Evolutionary conservation across 768 basidiomycete genomes (phyloP), one percentile per base, ranked within the genome.

Genomic region (Pleurotus giganteus): DNA sequence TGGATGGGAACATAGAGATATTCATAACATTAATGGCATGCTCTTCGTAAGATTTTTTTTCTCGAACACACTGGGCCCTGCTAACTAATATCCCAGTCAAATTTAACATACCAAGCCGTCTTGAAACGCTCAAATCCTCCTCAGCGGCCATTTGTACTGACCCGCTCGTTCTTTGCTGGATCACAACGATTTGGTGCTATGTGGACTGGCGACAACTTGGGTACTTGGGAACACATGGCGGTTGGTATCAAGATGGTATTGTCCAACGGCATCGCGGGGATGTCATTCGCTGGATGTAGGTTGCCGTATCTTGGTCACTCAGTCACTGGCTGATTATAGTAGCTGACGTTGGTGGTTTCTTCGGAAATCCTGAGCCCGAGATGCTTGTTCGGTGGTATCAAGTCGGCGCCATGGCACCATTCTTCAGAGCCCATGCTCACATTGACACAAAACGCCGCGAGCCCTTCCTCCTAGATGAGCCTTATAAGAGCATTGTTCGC

Each of bases 261-360:
- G 29, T 79, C 91, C 9, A 89, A 91, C 63, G 85, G 86, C 37
- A 85, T 99, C 42, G 93, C 83, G 6, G 96, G 97, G 19, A 89
- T 98, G 84, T 81, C 86, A 26, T 99, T 95, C 67, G 77, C 84
- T 21, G 97, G 97, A 60, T 88, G 95, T 97, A 67, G 65, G 94
- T 74, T 2, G 11, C 41, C 28, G 24, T 45, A 34, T 44, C 12
- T 55, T 31, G n/a, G 17, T 36, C 4, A 42, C 34, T 27, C 26
- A 11, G 26, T 32, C 34, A 58, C 21, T 54, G 17, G 43, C 45
- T 57, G 15, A 57, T 47, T 43, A 15, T 15, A 47, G 47, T 24
- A 98, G 96, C 97, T 58, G 97, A 99, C 63, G 94, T 98, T 50
- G 96, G 97, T 17, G 97, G 97, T 13, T 99, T 98, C 86, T 98